A percentile compares a stretch with the other conserved stretches of the same genome.
Evolutionary conservation across 1,284 basidiomycete genomes (phyloP).

Genomic region (Pseudozyma sp.): DNA sequence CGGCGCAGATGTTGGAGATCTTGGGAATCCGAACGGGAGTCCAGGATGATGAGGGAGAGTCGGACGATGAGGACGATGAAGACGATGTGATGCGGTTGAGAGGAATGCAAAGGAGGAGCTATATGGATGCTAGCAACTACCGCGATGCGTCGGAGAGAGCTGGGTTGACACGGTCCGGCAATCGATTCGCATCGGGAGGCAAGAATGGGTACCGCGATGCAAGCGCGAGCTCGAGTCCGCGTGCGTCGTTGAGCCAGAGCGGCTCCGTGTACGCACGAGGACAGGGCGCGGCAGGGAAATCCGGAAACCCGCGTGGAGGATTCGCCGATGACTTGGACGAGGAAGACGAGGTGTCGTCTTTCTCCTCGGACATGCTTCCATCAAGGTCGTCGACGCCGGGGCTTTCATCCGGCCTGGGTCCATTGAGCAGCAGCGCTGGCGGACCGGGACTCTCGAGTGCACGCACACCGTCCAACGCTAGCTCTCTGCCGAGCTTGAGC

Average conservation of each 20-base stretch:
- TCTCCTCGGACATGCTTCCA: constrained; percentile 30
- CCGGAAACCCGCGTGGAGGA: constrained; percentile 14
- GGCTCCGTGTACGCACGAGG: constrained; percentile 17
- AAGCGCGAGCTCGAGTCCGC: constrained; percentile 35
- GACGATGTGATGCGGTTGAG: constrained; percentile 38
- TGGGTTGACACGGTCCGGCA: constrained; percentile 31
- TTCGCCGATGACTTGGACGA: constrained; percentile 53
- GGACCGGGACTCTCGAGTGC: constrained; percentile 11
- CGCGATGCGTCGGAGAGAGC: constrained; percentile 39
- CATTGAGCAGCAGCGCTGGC: constrained; percentile 11
- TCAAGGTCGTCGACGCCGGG: constrained; percentile 34
- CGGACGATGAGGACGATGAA: constrained; percentile 58
- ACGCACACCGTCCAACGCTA: constrained; percentile 13
- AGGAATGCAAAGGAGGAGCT: constrained; percentile 34
- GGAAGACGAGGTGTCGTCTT: constrained; percentile 34
- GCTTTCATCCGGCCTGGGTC: constrained; percentile 7
- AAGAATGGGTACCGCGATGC: constrained; percentile 39
- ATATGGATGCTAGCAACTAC: constrained; percentile 25
- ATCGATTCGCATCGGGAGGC: constrained; percentile 20
- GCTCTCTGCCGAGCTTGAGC: constrained; percentile 23
- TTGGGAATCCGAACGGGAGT: constrained; percentile 96
- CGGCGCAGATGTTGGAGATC: constrained; percentile 94
- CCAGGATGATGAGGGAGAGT: constrained; percentile 79
- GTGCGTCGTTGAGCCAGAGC: constrained; percentile 29
- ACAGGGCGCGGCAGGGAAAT: constrained; percentile 10